Conservation (phyloP, 495 filamentous ascomycete species). For the Neurospora sp. region DNA sequence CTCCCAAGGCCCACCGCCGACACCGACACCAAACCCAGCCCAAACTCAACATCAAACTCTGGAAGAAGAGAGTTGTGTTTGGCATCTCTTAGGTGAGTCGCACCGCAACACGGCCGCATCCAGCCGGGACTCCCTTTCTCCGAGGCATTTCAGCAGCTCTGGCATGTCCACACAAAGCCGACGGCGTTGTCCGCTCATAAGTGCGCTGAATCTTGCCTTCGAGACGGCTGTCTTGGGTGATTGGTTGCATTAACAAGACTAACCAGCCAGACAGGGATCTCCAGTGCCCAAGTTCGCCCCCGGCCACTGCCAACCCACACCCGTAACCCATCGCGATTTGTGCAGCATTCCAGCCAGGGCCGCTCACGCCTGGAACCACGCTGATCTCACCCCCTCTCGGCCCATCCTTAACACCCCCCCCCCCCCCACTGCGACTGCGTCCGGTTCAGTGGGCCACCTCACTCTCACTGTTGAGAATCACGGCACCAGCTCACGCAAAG, state of each 20-base stretch:
- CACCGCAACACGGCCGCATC: not conserved
- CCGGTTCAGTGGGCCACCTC: slow-evolving; percentile 20
- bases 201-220: slow-evolving; percentile 1
- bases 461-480: not conserved
- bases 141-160: slow-evolving; percentile 11
- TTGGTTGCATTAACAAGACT: slow-evolving; percentile 5
- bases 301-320: slow-evolving; percentile 8
- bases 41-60: not conserved
- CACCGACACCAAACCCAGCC: not conserved
- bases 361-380: slow-evolving; percentile 16
- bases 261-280: not conserved
- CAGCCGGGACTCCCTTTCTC: not conserved
- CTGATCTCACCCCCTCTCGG: slow-evolving; percentile 13
- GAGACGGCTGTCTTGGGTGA: slow-evolving; percentile 8
- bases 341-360: slow-evolving; percentile 15
- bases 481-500: not conserved
- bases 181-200: slow-evolving; percentile 18
- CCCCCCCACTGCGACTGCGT: slow-evolving; percentile 15
- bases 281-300: not conserved
- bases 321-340: slow-evolving; percentile 2
- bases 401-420: not conserved
- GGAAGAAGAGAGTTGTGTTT: too few species aligned
- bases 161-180: not conserved
- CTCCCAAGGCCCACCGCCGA: not conserved
- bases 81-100: not conserved